Base-by-base conservation (phyloP, 331 rosid genomes). In the Cucumis variabilis region DNA sequence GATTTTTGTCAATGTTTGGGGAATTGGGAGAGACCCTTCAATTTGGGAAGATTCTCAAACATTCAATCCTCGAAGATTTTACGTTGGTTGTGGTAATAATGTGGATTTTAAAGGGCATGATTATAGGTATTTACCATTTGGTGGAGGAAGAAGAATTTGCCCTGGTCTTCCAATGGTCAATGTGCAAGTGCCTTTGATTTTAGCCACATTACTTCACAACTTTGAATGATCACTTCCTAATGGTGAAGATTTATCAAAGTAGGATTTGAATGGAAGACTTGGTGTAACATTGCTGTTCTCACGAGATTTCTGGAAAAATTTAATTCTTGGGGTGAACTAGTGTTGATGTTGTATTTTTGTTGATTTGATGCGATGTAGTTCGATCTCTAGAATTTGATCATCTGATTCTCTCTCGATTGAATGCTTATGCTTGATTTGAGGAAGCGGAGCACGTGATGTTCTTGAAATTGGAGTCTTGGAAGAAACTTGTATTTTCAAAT, bases 81-180 rank as follows among this genome's bases (percentile, higher is more conserved):
- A 9, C 21, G 25, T 66, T 21, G 66, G 17, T 53, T 65, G 53
- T 9, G 53, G 44, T 21, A 46, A 9, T 63, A 21, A 67, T 21
- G 16, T 76, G 15, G 75, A 86, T 50, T 86, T 79, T 63, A 80
- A 85, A 25, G 89, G 90, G 23, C 53, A 69, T 15, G 86, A 88
- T 68, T 85, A 66, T 72, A 67, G 81, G 55, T 85, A 66, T 53
- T 25, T 88, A 12, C 88, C 88, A 27, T 88, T 88, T 15, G 85
- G 88, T 15, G 80, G 86, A 30, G 88, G 90, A 30, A 88, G 88
- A 65, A 85, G 90, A 85, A 68, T 69, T 27, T 85, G 77, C 51
- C 90, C 88, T 48, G 88, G 90, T 23, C 4, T 77, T 14, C 87
- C 88, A 14, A 89, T 89, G 87, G 88, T 84, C 17, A 11, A 33